These are phyloP conservation scores for Ceratopteris richardii DNA, from an alignment of 75 land plant species.

Conservation along the genomic window DNA sequence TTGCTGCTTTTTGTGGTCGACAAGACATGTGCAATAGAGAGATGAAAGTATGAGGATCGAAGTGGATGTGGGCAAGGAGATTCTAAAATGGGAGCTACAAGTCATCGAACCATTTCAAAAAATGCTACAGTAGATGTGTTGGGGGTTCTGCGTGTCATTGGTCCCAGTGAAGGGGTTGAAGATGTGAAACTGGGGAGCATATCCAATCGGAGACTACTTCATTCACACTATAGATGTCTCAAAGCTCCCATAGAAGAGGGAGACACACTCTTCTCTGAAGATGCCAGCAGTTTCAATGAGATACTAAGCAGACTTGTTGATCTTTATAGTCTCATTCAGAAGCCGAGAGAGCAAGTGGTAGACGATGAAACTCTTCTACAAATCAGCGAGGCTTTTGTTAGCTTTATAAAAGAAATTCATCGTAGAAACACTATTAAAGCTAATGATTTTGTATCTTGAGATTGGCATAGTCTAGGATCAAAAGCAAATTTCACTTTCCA, in stretches of 20 bases:
- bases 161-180: no score
- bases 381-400: constrained; percentile 31
- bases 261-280: constrained; percentile 24
- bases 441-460: constrained; percentile 40
- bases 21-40: no score
- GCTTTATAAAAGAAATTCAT: constrained; percentile 32
- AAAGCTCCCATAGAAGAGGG: constrained; percentile 30
- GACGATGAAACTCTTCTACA: no score
- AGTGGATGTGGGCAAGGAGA: no score
- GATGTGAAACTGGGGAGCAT: no score
- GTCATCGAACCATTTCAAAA: no score
- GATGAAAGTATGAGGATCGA: no score
- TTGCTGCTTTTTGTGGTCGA: no score
- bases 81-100: no score
- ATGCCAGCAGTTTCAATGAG: constrained; percentile 29
- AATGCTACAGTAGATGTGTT: no score
- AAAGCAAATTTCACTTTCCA: constrained; percentile 34
- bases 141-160: no score
- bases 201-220: constrained; percentile 11
- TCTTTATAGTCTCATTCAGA: constrained; percentile 41
- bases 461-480: constrained; percentile 51
- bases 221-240: constrained; percentile 5
- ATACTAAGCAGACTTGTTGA: constrained; percentile 33
- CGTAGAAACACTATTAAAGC: constrained; percentile 38
- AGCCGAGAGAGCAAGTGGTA: constrained; percentile 78